Evolutionary conservation across 441 rosid genomes (phyloP), one percentile per base, ranked within the genome.

Genomic region (Flueggea neowawraea): DNA sequence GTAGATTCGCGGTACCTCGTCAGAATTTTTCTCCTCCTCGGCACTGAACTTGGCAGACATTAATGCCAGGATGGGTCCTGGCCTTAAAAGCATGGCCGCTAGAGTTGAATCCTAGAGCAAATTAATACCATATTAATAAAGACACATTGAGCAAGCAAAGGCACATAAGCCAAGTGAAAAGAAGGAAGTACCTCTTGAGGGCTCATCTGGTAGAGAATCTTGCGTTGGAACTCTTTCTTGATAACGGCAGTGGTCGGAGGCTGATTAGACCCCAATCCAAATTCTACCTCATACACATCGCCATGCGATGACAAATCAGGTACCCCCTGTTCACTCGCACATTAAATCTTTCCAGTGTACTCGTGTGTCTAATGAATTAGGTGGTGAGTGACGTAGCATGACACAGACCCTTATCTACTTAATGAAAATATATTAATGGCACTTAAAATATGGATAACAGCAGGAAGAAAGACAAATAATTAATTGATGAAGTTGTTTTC

Each of bases 231-330:
- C 49, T 84, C 78, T 45, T 72, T 77, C 80, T 81, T 88, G 55
- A 93, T 36, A 58, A 81, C 16, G 36, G 89, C 89, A 70, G 81
- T 80, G 0, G 98, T 93, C 12, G 98, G 98, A 58, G 92, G 85
- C 10, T 84, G 66, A 47, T 81, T 86, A 3, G 60, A 9, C 61
- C 98, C 98, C 56, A 80, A 63, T 16, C 95, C 98, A 52, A 82
- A 93, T 12, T 79, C 85, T 3, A 86, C 57, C 47, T 93, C 86
- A 64, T 84, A 78, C 12, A 86, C 88, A 32, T 92, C 93, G 28
- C 97, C 97, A 41, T 72, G 80, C 60, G 61, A 79, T 4, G 97
- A 86, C 45, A 90, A 73, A 58, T 93, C 90, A 28, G 98, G 98
- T 9, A 69, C 71, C 62, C 96, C 98, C 98, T 93, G 78, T 72